Evolutionary conservation across 345 rosid species (phyloP), one percentile per base, ranked within the genome.

Genomic region (Ricinus communis): DNA sequence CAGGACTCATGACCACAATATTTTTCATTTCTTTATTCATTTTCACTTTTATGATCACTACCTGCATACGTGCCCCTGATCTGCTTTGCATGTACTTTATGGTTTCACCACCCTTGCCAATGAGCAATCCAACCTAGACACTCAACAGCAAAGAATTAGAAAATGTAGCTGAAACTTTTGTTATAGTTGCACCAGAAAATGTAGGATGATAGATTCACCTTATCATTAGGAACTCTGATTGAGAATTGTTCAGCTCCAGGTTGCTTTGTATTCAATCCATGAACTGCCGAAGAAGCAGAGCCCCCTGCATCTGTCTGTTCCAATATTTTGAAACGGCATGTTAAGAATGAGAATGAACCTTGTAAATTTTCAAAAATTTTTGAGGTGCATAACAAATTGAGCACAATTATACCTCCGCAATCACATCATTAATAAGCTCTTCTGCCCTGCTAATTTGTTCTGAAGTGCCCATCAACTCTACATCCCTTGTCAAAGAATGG

Each of bases 31-130:
- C 1, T 33, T 4, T 22, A 5, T 16, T 63, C 24, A 15, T 15
- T 15, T 66, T 30, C 59, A 30, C n/a, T 19, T 25, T 22, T 33
- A 47, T 21, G 10, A 54, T n/a, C n/a, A 61, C 73, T 47, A 76
- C 79, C 79, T 76, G 75, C 60, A 76, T 65, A 10, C 74, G 70
- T 31, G 75, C 75, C 62, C 79, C 75, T 22, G 79, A 63, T 40
- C 30, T 76, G 46, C 13, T 30, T 70, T 76, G 79, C 79, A 76
- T 76, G 59, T 71, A 56, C 63, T 76, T 76, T 21, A 76, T 76
- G 31, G 79, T 76, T 38, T 76, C 79, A 21, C 79, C 79, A 24
- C 79, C 71, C 61, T 76, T 76, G 41, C 79, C 79, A 70, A 76
- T 76, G 33, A 76, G 66, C 71, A 76, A 70, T 16, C 79, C 79